Evolutionary conservation across 768 basidiomycete species (phyloP), one percentile per base, ranked within the genome.

Genomic region (Lactarius sp.): DNA sequence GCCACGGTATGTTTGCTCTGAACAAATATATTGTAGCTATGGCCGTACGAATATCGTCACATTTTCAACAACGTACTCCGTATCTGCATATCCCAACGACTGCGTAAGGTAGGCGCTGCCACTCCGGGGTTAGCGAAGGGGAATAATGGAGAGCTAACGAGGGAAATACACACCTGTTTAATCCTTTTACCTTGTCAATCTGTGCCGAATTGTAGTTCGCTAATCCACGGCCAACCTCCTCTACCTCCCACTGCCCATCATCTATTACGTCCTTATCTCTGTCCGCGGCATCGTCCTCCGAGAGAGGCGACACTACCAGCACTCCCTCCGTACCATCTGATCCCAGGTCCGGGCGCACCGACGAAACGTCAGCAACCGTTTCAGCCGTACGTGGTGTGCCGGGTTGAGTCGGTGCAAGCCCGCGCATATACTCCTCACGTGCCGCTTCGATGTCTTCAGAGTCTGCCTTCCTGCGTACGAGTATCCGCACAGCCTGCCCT

Each of bases 121-220:
- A 22, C 2, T 3, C n/a, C 2, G 6, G 22, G 4, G 4, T 61
- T 6, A 58, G 65, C 56, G 68, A 64, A 67, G 62, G 60, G 60
- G 59, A 59, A 61, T 61, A 57, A 27, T 51, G 51, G 18, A 39
- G 16, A 46, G 10, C 9, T n/a, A 4, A 31, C n/a, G 49, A 18
- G 31, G 42, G 20, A 6, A 22, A 47, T 4, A 56, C 53, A 47
- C 69, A 94, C 95, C 95, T 98, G 74, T 94, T 92, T 69, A 92
- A 71, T 0, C 97, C 94, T 72, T 90, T 94, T 55, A 98, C 87
- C 62, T 85, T 83, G 59, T 82, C 79, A 65, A 98, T 94, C 75
- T 98, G 95, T 47, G 85, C 87, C 52, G 90, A 95, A 71, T 98
- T 98, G 73, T 97, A 99, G 76, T 95, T 97, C 14, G 94, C 93